phyloP scores from a whole-genome alignment of 108 stramenopile genomes.

The Schizochytrium sp. region DNA sequence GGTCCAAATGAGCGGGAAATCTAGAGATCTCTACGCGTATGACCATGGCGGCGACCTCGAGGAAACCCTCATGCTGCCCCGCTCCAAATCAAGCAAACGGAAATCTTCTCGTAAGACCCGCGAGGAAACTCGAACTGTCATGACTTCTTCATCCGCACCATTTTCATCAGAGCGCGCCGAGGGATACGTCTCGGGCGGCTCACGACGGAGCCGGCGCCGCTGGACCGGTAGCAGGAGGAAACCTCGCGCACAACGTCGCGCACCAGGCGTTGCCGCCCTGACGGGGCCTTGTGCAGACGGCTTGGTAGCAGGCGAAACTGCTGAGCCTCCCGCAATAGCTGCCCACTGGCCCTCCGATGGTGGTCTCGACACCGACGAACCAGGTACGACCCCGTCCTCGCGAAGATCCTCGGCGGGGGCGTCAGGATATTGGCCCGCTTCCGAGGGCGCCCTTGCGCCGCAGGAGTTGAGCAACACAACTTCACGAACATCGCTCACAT shows the following conservation, averaged over 20 bases:
- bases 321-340: no score
- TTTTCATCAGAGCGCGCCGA: neutral
- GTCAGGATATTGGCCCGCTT: no score
- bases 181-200: neutral
- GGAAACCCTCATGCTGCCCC: neutral
- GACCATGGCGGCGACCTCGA: neutral
- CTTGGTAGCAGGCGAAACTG: neutral
- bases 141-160: no score
- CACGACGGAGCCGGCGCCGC: neutral
- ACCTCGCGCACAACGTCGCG: neutral
- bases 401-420: no score
- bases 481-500: no score
- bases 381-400: no score
- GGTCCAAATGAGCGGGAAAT: neutral
- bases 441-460: no score
- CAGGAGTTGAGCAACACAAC: no score
- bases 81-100: neutral
- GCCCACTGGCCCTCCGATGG: no score
- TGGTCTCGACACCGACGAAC: no score
- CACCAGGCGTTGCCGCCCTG: neutral
- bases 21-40: neutral
- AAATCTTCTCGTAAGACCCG: neutral
- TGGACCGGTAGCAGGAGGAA: neutral
- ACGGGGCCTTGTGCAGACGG: neutral
- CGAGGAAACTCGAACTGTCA: neutral